These are phyloP conservation scores for Metschnikowia bowlesiae DNA, from an alignment of 805 yeast species.

Conservation along the genomic window DNA sequence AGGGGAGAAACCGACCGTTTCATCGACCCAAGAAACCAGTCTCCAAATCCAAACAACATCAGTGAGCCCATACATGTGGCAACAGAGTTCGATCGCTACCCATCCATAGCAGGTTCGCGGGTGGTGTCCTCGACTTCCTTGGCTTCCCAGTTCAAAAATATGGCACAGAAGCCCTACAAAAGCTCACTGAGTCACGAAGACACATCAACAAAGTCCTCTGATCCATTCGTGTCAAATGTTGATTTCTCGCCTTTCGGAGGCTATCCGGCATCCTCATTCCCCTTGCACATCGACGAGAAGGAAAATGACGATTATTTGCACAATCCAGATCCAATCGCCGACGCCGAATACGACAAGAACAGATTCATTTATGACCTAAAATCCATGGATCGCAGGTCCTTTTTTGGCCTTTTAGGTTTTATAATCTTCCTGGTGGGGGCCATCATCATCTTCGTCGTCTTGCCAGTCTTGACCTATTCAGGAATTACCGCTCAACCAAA, in stretches of 20 bases:
- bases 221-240: conserved; percentile 41
- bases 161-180: conserved; percentile 7
- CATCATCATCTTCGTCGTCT: conserved; percentile 63
- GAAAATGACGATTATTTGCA: conserved; percentile 94
- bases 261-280: conserved; percentile 89
- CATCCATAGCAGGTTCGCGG: conserved; percentile 55
- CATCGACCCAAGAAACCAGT: conserved; percentile 8
- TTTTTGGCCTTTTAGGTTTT: conserved; percentile 60
- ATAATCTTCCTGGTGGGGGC: conserved; percentile 56
- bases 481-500: conserved; percentile 47
- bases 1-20: conserved; percentile 13
- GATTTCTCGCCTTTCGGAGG: conserved; percentile 94
- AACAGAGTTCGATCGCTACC: conserved; percentile 64
- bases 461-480: conserved; percentile 82
- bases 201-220: conserved; percentile 19
- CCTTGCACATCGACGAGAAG: conserved; percentile 84
- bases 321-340: conserved; percentile 93
- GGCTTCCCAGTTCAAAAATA: conserved; percentile 10
- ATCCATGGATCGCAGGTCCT: conserved; percentile 58
- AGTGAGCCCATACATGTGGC: conserved; percentile 35
- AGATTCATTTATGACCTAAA: conserved; percentile 62
- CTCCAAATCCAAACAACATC: conserved; percentile 5
- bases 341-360: conserved; percentile 76
- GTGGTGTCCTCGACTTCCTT: conserved; percentile 47
- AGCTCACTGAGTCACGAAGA: conserved; percentile 17